These are phyloP conservation scores for Diplodia seriata DNA, from an alignment of 2,329 filamentous ascomycete genomes.

Conservation along the genomic window DNA sequence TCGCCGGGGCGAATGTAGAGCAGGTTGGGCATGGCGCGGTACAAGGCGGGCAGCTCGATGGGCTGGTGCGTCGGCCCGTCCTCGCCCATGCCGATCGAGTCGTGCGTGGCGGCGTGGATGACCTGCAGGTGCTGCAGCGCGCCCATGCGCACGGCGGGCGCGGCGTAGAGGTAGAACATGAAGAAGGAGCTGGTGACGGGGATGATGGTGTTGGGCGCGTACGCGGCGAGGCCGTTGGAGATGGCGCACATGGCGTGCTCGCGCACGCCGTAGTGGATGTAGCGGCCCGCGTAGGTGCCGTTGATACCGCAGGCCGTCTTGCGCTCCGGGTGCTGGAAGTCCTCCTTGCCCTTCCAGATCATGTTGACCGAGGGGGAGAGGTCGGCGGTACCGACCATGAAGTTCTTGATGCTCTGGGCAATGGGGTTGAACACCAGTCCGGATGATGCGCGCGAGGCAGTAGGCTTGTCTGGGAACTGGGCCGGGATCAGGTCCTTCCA, in stretches of 20 bases:
- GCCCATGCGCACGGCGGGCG: slow-evolving; percentile 66
- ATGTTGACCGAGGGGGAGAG: slow-evolving; percentile 61
- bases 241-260: slow-evolving; percentile 50
- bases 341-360: slow-evolving; percentile 60
- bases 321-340: slow-evolving; percentile 55
- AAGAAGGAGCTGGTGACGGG: slow-evolving; percentile 67
- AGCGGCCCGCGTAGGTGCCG: slow-evolving; percentile 62
- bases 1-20: slow-evolving; percentile 67
- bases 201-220: slow-evolving; percentile 57
- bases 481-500: slow-evolving; percentile 61
- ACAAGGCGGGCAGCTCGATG: slow-evolving; percentile 63
- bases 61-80: slow-evolving; percentile 70
- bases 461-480: slow-evolving; percentile 55
- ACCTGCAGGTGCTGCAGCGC: slow-evolving; percentile 62
- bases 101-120: slow-evolving; percentile 68
- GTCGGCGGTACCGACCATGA: slow-evolving; percentile 76
- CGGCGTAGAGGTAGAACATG: slow-evolving; percentile 68
- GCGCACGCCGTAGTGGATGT: slow-evolving; percentile 52
- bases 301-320: slow-evolving; percentile 57
- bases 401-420: slow-evolving; percentile 84
- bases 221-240: slow-evolving; percentile 65
- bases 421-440: slow-evolving; percentile 62
- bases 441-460: slow-evolving; percentile 59
- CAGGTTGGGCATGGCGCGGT: slow-evolving; percentile 68
- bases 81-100: slow-evolving; percentile 66